Evolutionary conservation across 1,284 basidiomycete species (phyloP).

Genomic region (Schizopora paradoxa): DNA sequence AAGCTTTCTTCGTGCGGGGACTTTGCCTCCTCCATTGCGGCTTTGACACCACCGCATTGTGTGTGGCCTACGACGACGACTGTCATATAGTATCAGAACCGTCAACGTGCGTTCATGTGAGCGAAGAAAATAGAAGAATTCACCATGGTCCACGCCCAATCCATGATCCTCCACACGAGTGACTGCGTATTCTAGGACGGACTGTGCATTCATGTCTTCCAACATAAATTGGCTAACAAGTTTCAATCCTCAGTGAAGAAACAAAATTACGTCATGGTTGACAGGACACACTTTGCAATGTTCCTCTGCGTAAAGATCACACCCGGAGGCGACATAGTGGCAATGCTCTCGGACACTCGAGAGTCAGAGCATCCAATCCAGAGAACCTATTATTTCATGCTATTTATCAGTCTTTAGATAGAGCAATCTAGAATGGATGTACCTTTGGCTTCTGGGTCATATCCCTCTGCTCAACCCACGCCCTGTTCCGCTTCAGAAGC

Average conservation of each 20-base stretch:
- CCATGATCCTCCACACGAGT: conserved; percentile 35
- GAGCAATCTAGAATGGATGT: too few relatives aligned
- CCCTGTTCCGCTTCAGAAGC: too few relatives aligned
- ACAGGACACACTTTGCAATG: conserved; percentile 36
- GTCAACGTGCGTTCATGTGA: conserved; percentile 7
- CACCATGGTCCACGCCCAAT: conserved; percentile 83
- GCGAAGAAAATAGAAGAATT: conserved; percentile 25
- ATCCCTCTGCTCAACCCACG: too few relatives aligned
- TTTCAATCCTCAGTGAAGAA: not conserved
- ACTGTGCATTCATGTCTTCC: conserved; percentile 72
- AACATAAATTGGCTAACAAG: conserved; percentile 67
- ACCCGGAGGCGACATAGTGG: conserved; percentile 36
- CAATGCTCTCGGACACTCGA: conserved; percentile 39
- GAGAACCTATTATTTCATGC: too few relatives aligned
- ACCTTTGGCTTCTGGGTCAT: too few relatives aligned
- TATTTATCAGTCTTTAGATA: too few relatives aligned
- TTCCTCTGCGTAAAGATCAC: conserved; percentile 48
- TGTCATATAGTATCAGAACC: conserved; percentile 24
- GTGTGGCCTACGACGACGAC: conserved; percentile 82
- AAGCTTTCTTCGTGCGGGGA: not conserved
- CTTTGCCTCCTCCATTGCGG: conserved; percentile 45
- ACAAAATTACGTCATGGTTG: not conserved
- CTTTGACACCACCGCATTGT: conserved; percentile 73
- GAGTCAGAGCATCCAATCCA: conserved; percentile 56
- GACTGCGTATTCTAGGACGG: conserved; percentile 82